phyloP scores from a whole-genome alignment of 1,284 basidiomycete genomes.

The Athelia psychrophila region DNA sequence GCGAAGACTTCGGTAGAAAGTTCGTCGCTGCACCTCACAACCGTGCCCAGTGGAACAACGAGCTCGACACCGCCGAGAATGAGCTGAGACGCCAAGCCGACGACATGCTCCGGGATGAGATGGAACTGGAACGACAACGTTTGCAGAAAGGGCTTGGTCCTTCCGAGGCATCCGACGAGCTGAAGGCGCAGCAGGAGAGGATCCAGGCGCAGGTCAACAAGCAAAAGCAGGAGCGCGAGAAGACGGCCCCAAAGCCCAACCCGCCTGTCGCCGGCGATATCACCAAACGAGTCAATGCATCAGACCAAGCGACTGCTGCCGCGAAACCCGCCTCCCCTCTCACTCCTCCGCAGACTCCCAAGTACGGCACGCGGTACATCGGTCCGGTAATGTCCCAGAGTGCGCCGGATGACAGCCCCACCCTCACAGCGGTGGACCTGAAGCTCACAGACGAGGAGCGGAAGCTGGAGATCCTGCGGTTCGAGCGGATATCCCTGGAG shows the following conservation, averaged over 20 bases:
- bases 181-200: slow-evolving; percentile 40
- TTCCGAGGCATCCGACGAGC: slow-evolving; percentile 31
- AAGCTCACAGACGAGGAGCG: background rate
- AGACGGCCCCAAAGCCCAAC: slow-evolving; percentile 7
- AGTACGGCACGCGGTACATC: background rate
- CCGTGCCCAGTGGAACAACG: slow-evolving; percentile 29
- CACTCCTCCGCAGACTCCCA: background rate
- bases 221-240: slow-evolving; percentile 2
- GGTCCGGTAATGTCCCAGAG: background rate
- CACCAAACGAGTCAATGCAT: too few relatives aligned
- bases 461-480: background rate
- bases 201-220: slow-evolving; percentile 34
- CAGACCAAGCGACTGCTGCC: too few relatives aligned
- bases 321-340: background rate
- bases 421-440: too few relatives aligned
- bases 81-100: slow-evolving; percentile 35
- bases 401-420: too few relatives aligned
- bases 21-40: slow-evolving; percentile 30
- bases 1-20: slow-evolving; percentile 27
- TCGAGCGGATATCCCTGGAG: background rate
- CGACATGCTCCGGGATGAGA: slow-evolving; percentile 35
- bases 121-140: slow-evolving; percentile 41
- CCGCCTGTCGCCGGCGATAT: slow-evolving; percentile 5
- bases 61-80: slow-evolving; percentile 37
- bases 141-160: slow-evolving; percentile 36